A percentile compares a stretch with the other conserved stretches of the same genome.
Evolutionary conservation across 1,284 basidiomycete species (phyloP).

Genomic region (Xerocomus subilludens): DNA sequence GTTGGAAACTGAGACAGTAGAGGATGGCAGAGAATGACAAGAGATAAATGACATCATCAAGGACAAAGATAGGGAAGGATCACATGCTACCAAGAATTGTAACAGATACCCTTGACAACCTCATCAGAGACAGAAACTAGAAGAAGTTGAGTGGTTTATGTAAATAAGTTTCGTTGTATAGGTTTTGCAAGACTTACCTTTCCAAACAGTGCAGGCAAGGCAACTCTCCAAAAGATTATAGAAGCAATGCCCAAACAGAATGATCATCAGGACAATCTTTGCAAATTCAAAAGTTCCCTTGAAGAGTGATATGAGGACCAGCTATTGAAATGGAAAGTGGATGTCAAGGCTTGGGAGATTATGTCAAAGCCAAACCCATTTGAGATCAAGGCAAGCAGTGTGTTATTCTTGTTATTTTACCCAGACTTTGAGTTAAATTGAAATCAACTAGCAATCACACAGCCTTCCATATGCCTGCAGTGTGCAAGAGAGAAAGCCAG

Average conservation of each 20-base stretch:
- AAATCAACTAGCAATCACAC: slow-evolving; percentile 11
- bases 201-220: background rate
- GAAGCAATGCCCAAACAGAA: slow-evolving; percentile 17
- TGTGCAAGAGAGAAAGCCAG: background rate
- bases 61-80: no score
- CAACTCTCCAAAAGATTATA: slow-evolving; percentile 12
- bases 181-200: background rate
- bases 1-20: no score
- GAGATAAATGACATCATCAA: no score
- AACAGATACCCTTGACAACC: background rate
- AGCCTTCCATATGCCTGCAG: slow-evolving; percentile 11
- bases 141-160: background rate
- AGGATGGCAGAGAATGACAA: no score
- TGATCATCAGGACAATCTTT: slow-evolving; percentile 11
- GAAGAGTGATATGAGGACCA: background rate
- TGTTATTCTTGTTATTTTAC: no score
- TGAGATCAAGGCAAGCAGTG: slow-evolving; percentile 17
- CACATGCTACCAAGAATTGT: no score
- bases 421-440: no score
- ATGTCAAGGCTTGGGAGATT: slow-evolving; percentile 14
- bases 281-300: slow-evolving; percentile 5
- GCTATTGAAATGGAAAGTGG: slow-evolving; percentile 13
- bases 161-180: background rate
- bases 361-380: slow-evolving; percentile 18
- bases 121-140: background rate